These are phyloP conservation scores for Inonotus hispidus DNA, from an alignment of 1,284 basidiomycete species.

Conservation along the genomic window DNA sequence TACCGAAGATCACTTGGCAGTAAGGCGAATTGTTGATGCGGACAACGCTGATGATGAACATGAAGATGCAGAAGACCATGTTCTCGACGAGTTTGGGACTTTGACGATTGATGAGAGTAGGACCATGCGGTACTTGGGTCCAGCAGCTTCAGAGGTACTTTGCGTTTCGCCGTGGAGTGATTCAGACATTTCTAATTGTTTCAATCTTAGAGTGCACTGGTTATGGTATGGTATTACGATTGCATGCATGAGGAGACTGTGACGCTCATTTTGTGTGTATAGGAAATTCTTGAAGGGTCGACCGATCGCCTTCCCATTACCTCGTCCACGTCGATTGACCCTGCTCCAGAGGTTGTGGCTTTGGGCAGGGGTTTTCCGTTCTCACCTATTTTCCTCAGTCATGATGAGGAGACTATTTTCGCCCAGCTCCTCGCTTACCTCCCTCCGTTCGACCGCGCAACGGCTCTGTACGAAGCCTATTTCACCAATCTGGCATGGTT, in stretches of 20 bases:
- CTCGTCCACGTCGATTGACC: constrained; percentile 2
- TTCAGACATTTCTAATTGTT: too few relatives aligned
- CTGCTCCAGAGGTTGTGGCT: constrained; percentile 6
- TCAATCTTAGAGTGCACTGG: background rate
- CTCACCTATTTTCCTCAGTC: constrained; percentile 8
- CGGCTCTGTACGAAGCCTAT: constrained; percentile 19
- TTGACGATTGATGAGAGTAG: constrained; percentile 15
- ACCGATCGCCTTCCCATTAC: background rate
- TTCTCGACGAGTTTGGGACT: constrained; percentile 19
- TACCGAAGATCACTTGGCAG: constrained; percentile 9
- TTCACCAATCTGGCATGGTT: constrained; percentile 19
- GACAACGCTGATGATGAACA: background rate
- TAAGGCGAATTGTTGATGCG: background rate
- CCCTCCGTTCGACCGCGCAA: constrained; percentile 18
- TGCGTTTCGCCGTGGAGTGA: too few relatives aligned
- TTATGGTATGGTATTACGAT: background rate
- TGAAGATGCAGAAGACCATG: constrained; percentile 7
- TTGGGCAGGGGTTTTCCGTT: constrained; percentile 13
- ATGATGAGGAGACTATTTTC: constrained; percentile 1
- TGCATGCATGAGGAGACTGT: background rate
- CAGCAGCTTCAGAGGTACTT: constrained; percentile 8
- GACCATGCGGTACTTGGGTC: constrained; percentile 6
- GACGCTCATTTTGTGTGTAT: background rate
- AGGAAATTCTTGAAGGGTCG: background rate
- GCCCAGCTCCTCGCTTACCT: constrained; percentile 18